Percentiles rank a stretch among this genome's conserved stretches.
Conservation (phyloP, 345 rosid species). For the Gossypium stocksii region DNA sequence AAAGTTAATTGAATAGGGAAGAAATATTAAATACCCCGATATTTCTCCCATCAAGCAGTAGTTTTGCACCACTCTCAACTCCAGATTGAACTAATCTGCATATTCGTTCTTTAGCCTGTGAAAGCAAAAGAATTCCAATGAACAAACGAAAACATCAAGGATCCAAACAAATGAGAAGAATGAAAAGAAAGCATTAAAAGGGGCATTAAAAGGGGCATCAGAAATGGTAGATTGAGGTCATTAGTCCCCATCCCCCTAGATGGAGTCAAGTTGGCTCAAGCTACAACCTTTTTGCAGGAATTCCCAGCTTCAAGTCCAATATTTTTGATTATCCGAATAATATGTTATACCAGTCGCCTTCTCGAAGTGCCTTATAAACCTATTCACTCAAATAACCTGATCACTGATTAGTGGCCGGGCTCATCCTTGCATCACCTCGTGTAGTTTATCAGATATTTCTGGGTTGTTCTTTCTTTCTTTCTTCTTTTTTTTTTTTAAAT, state of each 20-base stretch:
- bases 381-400: not conserved
- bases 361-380: not conserved
- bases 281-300: not conserved
- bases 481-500: not conserved
- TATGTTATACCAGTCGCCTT: not conserved
- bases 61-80: conserved; percentile 72
- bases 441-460: not conserved
- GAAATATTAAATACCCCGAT: conserved; percentile 49
- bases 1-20: not conserved
- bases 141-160: not conserved
- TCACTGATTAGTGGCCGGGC: not conserved
- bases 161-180: not conserved
- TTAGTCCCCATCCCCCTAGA: not conserved
- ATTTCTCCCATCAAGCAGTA: conserved; percentile 85
- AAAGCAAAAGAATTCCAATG: conserved; percentile 22
- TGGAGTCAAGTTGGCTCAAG: not conserved
- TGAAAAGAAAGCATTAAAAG: not conserved
- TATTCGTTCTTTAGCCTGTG: conserved; percentile 90
- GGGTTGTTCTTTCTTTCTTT: not conserved
- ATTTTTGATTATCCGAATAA: not conserved
- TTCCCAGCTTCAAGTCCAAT: not conserved
- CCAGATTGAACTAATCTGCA: conserved; percentile 75
- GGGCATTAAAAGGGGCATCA: not conserved
- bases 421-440: not conserved
- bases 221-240: not conserved